Base-by-base conservation (phyloP, 2,329 filamentous ascomycete species). In the Mariannaea elegans region DNA sequence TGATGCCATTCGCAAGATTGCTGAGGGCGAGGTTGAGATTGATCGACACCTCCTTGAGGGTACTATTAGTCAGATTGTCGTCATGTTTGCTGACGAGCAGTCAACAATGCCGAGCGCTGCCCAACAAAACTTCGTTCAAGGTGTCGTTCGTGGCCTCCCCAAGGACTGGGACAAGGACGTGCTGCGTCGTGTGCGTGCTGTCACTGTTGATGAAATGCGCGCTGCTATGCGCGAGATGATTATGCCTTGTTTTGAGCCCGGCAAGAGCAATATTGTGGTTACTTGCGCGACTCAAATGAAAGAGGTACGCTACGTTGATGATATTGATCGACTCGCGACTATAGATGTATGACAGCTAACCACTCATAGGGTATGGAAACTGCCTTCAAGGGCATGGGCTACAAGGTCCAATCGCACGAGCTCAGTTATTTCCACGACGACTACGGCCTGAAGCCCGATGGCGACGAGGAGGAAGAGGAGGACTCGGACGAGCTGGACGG, bases 51-150 rank as follows among this genome's bases (percentile, higher is more conserved):
- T 94, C 66, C 86, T 98, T 9, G 93, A 98, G 76, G 94, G 93
- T 6, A 93, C 94, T 4, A 91, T 99, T 60, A 95, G 91, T 72
- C 90, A 89, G 67, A 93, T 99, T 58, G 93, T 99, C 31, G 89
- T 94, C 62, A 84, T 83, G 49, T 91, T 96, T 72, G 95, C 94
- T 2, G 92, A 97, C 68, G 92, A 96, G 72, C 93, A 97, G 76
- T 85, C 90, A 2, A 97, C 92, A 1, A 92, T 97, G 84, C 86
- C 89, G 7, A 87, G 84, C 41, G 94, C 95, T 1, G 95, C 94
- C 1, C 85, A 90, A 71, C 88, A 91, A 67, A 94, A 92, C 72
- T 99, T 96, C 75, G 83, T 94, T 10, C 87, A 90, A 60, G 87
- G 92, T 57, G 94, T 97, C 6, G 85, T 98, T 47, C 85, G 90